These are phyloP conservation scores for Hyphodiscus hymeniophilus DNA, from an alignment of 495 filamentous ascomycete genomes.

Conservation along the genomic window DNA sequence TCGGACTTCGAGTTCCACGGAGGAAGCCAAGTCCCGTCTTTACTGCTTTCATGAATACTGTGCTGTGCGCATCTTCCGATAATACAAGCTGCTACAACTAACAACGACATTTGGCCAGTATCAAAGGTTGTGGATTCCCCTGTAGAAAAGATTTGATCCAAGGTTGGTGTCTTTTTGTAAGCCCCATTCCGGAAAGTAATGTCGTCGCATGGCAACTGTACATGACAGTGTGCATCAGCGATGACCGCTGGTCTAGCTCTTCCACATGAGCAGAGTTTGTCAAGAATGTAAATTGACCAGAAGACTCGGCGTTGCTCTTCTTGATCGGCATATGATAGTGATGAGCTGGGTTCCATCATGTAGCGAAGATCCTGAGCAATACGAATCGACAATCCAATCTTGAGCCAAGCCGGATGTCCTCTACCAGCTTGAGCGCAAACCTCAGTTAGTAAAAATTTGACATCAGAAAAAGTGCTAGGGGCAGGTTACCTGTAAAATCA, in stretches of 20 bases:
- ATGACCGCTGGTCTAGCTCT: slow-evolving; percentile 24
- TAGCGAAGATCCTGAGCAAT: slow-evolving; percentile 26
- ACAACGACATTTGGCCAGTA: slow-evolving; percentile 22
- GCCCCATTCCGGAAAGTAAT: slow-evolving; percentile 16
- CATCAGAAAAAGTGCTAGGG: background rate
- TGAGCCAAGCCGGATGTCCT: slow-evolving; percentile 18
- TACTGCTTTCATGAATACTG: slow-evolving; percentile 17
- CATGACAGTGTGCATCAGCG: slow-evolving; percentile 23
- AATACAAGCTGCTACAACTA: slow-evolving; percentile 25
- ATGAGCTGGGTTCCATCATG: slow-evolving; percentile 23
- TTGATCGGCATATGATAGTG: slow-evolving; percentile 22
- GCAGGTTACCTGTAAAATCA: slow-evolving; percentile 19
- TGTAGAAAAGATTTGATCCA: slow-evolving; percentile 23
- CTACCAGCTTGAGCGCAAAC: background rate
- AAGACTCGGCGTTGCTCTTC: slow-evolving; percentile 27
- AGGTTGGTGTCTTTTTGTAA: slow-evolving; percentile 21
- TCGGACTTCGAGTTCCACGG: slow-evolving; percentile 29
- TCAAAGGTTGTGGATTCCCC: slow-evolving; percentile 14
- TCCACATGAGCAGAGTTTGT: slow-evolving; percentile 28
- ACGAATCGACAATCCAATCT: slow-evolving; percentile 27
- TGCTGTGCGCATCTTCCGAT: slow-evolving; percentile 26
- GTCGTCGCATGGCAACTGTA: slow-evolving; percentile 28
- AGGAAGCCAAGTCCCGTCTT: slow-evolving; percentile 14
- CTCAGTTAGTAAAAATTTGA: slow-evolving; percentile 15
- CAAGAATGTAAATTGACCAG: slow-evolving; percentile 28